phyloP scores from a whole-genome alignment of 2,329 filamentous ascomycete genomes.

The Paraconiothyrium brasiliense region DNA sequence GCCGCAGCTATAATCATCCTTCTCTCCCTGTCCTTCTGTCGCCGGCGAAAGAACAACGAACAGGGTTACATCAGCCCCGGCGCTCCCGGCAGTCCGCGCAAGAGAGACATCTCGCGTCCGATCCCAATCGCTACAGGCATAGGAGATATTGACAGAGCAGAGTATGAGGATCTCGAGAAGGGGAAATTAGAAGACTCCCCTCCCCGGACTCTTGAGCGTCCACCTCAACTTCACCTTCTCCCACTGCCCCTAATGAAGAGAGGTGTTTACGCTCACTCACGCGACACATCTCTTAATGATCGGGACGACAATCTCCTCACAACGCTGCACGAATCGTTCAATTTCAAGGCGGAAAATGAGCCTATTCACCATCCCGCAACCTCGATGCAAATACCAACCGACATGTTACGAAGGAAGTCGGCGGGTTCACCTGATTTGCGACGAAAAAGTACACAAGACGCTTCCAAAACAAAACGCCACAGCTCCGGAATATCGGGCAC shows the following conservation, averaged over 20 bases:
- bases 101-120: constrained; percentile 54
- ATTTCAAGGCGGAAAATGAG: constrained; percentile 40
- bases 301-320: constrained; percentile 49
- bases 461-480: constrained; percentile 36
- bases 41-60: constrained; percentile 32
- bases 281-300: constrained; percentile 51
- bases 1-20: constrained; percentile 36
- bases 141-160: constrained; percentile 31
- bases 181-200: constrained; percentile 34
- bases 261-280: constrained; percentile 40
- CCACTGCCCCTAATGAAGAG: constrained; percentile 38
- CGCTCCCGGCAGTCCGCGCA: constrained; percentile 37
- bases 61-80: constrained; percentile 33
- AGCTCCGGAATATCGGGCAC: constrained; percentile 42
- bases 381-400: constrained; percentile 55
- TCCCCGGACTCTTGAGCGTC: constrained; percentile 41
- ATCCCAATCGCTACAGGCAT: constrained; percentile 43
- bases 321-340: constrained; percentile 52
- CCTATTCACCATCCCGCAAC: constrained; percentile 52
- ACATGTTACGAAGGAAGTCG: constrained; percentile 49
- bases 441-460: constrained; percentile 34
- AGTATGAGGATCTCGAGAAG: constrained; percentile 52
- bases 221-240: constrained; percentile 52
- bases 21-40: constrained; percentile 30
- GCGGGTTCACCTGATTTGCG: constrained; percentile 40